Evolutionary conservation across 2,329 filamentous ascomycete species (phyloP), one percentile per base, ranked within the genome.

Genomic region (Ceratocystis lukuohia): DNA sequence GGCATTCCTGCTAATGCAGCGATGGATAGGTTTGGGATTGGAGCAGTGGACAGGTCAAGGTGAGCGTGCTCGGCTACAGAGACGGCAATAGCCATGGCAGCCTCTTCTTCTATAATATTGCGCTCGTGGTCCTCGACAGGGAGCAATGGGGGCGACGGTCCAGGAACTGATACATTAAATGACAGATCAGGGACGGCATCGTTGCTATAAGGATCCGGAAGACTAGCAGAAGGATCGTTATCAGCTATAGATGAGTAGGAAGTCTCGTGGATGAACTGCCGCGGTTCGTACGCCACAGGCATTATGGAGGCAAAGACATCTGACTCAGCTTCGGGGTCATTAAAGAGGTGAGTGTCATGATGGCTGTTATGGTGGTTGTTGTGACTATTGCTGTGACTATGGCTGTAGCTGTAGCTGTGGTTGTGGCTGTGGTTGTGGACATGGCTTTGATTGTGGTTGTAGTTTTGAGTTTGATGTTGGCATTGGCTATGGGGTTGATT

Each of bases 221-320:
- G 63, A 41, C 65, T 66, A 70, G 71, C 57, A 6, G 64, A 56
- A 66, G 74, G 62, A 69, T 79, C 78, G 56, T 75, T 76, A 17
- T 69, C 69, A n/a, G 68, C 64, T 66, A 81, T 79, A 28, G 77
- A 72, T 7, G 80, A 76, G 67, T 82, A 82, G 44, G 64, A 25
- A 65, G 77, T 79, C 64, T 80, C 77, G 65, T 80, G 76, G 48
- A 81, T 76, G 68, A 82, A 80, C 70, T 74, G 76, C 67, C 80
- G 75, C 28, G 78, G 74, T 70, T 83, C 80, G 71, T 80, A 83
- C 50, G 79, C 80, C 70, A 83, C 79, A 69, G 77, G 80, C 80
- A 82, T 82, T 62, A 71, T 76, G 48, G 66, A 68, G 63, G 64
- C 66, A 65, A 68, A 68, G 15, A 68, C 64, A 61, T 68, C 64